Conservation (phyloP, 2,329 filamentous ascomycete species). For the Furcasterigmium furcatum region DNA sequence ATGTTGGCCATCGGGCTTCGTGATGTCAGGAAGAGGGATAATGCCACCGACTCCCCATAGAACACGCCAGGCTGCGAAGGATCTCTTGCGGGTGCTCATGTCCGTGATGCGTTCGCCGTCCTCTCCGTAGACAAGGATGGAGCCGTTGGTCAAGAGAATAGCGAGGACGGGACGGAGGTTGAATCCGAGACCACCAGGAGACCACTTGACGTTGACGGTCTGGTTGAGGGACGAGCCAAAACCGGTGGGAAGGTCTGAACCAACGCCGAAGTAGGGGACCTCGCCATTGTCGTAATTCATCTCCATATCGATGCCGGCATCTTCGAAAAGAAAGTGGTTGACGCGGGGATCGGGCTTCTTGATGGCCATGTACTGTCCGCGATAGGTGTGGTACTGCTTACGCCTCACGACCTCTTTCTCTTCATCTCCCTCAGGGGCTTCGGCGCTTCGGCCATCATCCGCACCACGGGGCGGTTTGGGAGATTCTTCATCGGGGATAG, state of each 20-base stretch:
- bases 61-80: slow-evolving; percentile 47
- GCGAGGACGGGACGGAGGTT: slow-evolving; percentile 50
- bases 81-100: slow-evolving; percentile 26
- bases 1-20: slow-evolving; percentile 18
- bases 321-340: slow-evolving; percentile 41
- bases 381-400: slow-evolving; percentile 27
- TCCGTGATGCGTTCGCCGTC: slow-evolving; percentile 18
- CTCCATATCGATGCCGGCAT: slow-evolving; percentile 22
- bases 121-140: slow-evolving; percentile 50
- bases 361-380: slow-evolving; percentile 26
- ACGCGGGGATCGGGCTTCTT: slow-evolving; percentile 36
- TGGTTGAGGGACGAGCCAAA: slow-evolving; percentile 52
- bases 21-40: slow-evolving; percentile 42
- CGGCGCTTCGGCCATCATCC: no score
- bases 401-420: slow-evolving; percentile 6
- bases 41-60: slow-evolving; percentile 55
- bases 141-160: slow-evolving; percentile 47
- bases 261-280: slow-evolving; percentile 37
- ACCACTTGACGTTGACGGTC: slow-evolving; percentile 52
- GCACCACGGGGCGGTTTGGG: no score
- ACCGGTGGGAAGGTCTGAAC: slow-evolving; percentile 40
- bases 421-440: background rate
- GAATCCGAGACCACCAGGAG: slow-evolving; percentile 53
- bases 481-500: slow-evolving; percentile 11
- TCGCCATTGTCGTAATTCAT: slow-evolving; percentile 11